Percentiles rank a stretch among this genome's conserved stretches.
phyloP scores from a whole-genome alignment of 495 filamentous ascomycete species.

The Aspergillus nanangensis region DNA sequence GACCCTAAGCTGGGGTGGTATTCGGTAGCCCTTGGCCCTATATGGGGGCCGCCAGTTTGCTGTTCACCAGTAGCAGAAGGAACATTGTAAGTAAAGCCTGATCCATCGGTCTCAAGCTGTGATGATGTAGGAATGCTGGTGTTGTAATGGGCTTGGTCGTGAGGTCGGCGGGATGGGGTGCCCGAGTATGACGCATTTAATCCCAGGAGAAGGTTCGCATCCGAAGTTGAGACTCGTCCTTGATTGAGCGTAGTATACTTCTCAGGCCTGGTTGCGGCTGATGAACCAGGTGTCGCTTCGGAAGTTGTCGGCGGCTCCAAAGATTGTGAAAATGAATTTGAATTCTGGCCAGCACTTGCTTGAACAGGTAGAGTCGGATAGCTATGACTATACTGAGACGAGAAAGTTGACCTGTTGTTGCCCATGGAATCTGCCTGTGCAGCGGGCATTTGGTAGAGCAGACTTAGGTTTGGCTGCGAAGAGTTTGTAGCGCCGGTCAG shows the following conservation, averaged over 20 bases:
- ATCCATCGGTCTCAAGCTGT: constrained; percentile 16
- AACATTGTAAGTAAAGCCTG: constrained; percentile 22
- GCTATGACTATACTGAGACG: constrained; percentile 34
- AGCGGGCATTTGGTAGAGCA: constrained; percentile 59
- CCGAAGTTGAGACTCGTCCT: constrained; percentile 16
- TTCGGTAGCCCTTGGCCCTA: constrained; percentile 26
- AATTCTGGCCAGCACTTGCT: constrained; percentile 13
- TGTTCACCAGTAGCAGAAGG: constrained; percentile 28
- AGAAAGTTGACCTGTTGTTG: constrained; percentile 16
- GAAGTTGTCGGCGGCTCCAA: constrained; percentile 12
- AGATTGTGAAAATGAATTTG: constrained; percentile 20
- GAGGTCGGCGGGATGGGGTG: constrained; percentile 19
- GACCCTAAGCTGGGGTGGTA: constrained; percentile 33
- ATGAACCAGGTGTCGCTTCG: constrained; percentile 12
- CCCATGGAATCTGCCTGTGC: constrained; percentile 15
- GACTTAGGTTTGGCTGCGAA: constrained; percentile 70
- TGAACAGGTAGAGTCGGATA: constrained; percentile 23
- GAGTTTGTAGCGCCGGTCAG: constrained; percentile 79
- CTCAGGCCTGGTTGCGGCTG: constrained; percentile 11
- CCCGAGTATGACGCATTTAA: constrained; percentile 27
- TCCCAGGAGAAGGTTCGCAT: constrained; percentile 25
- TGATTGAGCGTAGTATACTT: constrained; percentile 20
- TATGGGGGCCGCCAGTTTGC: constrained; percentile 32
- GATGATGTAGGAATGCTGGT: constrained; percentile 37
- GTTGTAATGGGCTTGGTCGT: constrained; percentile 43